phyloP scores from a whole-genome alignment of 352 stramenopile genomes.

The Albugo candida region DNA sequence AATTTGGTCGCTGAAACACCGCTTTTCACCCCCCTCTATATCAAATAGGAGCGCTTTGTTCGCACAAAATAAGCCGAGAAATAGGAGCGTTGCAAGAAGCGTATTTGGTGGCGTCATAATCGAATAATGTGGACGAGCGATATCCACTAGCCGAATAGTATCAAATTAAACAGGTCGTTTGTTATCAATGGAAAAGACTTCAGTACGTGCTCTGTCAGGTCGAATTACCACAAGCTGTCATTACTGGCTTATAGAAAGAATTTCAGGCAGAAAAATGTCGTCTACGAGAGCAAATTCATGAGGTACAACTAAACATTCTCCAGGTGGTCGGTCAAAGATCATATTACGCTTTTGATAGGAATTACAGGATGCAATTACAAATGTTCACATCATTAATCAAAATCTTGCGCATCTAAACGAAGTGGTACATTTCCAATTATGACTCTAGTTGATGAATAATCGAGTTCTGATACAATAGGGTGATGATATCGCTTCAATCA shows the following conservation, averaged over 20 bases:
- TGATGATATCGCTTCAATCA: constrained; percentile 53
- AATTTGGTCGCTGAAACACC: too few species aligned
- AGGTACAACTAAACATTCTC: constrained; percentile 14
- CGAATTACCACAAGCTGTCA: too few species aligned
- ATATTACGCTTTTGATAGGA: constrained; percentile 13
- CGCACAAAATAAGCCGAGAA: too few species aligned
- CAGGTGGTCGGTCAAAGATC: neutral
- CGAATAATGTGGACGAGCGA: too few species aligned
- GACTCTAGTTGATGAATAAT: neutral
- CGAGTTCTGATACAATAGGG: constrained; percentile 15
- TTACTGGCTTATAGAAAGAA: constrained; percentile 20
- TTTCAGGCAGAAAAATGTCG: constrained; percentile 45
- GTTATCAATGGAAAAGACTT: too few species aligned
- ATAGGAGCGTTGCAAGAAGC: too few species aligned
- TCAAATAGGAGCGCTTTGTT: too few species aligned
- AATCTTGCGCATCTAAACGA: constrained; percentile 70
- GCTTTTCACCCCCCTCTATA: too few species aligned
- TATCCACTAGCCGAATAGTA: too few species aligned
- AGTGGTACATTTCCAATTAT: constrained; percentile 20
- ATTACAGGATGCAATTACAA: constrained; percentile 63
- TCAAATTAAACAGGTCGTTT: too few species aligned
- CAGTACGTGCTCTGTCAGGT: too few species aligned
- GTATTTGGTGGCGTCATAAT: too few species aligned
- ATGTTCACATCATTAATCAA: constrained; percentile 61
- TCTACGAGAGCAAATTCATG: constrained; percentile 44